Percentiles rank a stretch among this genome's conserved stretches.
phyloP scores from a whole-genome alignment of 257 asterid species.

The Galeopsis tetrahit region DNA sequence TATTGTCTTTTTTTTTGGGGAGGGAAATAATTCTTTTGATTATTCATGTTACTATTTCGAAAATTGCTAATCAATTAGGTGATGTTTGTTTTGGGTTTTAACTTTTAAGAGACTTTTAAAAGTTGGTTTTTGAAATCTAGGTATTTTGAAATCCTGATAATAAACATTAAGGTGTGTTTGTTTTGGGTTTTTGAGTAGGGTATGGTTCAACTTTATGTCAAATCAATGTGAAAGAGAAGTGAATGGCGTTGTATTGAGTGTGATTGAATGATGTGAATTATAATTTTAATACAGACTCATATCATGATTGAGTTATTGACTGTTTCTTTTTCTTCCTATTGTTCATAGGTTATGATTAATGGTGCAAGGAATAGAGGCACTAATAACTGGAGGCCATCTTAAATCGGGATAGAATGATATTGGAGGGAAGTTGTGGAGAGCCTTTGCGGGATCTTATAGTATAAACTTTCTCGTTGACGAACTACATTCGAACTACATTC shows the following conservation, averaged over 20 bases:
- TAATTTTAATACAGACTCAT: background rate
- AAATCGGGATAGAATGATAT: constrained; percentile 28
- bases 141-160: too few species aligned
- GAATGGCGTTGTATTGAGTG: too few species aligned
- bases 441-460: constrained; percentile 39
- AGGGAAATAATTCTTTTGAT: constrained; percentile 13
- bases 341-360: constrained; percentile 33
- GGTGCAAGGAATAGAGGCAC: constrained; percentile 34
- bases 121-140: too few species aligned
- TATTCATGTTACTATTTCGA: background rate
- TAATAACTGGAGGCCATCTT: constrained; percentile 22
- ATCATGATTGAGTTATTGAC: constrained; percentile 13
- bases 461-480: constrained; percentile 36
- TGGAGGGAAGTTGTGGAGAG: constrained; percentile 34
- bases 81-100: background rate
- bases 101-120: too few species aligned
- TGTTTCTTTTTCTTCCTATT: constrained; percentile 19
- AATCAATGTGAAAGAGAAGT: too few species aligned
- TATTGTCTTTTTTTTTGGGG: background rate
- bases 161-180: too few species aligned
- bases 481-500: constrained; percentile 41
- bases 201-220: too few species aligned
- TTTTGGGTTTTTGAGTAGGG: too few species aligned
- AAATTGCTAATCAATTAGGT: background rate
- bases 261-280: too few species aligned